These are phyloP conservation scores for Venturia asperata DNA, from an alignment of 2,329 filamentous ascomycete genomes.

Conservation along the genomic window DNA sequence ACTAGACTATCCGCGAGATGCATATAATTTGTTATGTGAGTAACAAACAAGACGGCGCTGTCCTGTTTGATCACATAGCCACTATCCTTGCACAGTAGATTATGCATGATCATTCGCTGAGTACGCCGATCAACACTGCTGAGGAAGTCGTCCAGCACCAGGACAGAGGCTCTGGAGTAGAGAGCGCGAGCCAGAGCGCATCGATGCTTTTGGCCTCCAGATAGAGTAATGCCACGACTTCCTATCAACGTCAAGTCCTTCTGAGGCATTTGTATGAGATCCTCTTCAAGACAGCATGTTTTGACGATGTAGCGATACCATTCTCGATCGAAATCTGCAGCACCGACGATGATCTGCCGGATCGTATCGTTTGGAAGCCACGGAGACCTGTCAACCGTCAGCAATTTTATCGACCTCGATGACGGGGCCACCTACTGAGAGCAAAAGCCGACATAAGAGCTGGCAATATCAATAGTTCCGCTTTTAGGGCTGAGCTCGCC, in stretches of 20 bases:
- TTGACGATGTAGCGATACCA: conserved; percentile 18
- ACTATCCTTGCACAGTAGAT: conserved; percentile 12
- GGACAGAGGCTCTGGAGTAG: conserved; percentile 17
- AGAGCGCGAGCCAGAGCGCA: conserved; percentile 19
- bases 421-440: not conserved
- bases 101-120: conserved; percentile 14
- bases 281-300: conserved; percentile 16
- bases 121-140: conserved; percentile 19
- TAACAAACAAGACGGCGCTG: conserved; percentile 19
- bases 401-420: not conserved
- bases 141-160: conserved; percentile 19
- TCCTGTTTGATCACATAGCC: conserved; percentile 15
- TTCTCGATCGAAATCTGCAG: conserved; percentile 1
- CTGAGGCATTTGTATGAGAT: conserved; percentile 16
- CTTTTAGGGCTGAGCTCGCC: conserved; percentile 20
- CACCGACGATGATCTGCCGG: conserved; percentile 19
- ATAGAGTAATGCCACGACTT: conserved; percentile 17
- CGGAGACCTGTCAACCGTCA: conserved; percentile 1
- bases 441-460: conserved; percentile 16
- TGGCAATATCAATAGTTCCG: conserved; percentile 16
- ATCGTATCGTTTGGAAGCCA: conserved; percentile 20
- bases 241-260: conserved; percentile 19
- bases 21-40: conserved; percentile 20
- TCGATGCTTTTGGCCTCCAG: conserved; percentile 20
- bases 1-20: conserved; percentile 19